Percentiles rank a stretch among this genome's conserved stretches.
These are phyloP conservation scores for Trametes versicolor DNA, from an alignment of 1,284 basidiomycete genomes.

Conservation along the genomic window DNA sequence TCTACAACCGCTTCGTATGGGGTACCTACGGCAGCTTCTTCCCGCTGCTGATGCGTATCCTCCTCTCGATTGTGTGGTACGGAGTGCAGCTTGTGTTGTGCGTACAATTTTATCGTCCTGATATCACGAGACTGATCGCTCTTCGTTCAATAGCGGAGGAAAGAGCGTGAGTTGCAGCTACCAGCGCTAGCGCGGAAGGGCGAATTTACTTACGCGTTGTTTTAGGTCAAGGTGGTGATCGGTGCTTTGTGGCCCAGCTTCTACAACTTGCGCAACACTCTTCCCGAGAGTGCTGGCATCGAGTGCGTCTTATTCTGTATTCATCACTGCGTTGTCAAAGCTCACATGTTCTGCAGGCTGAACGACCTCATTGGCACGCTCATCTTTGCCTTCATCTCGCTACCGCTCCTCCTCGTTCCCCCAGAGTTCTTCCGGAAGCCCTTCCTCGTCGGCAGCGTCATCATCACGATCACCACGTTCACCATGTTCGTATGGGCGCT, in stretches of 20 bases:
- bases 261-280: conserved; percentile 27
- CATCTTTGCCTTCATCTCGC: conserved; percentile 29
- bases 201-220: not conserved
- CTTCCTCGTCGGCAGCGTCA: conserved; percentile 35
- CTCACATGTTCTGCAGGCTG: not conserved
- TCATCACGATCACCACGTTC: conserved; percentile 34
- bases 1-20: conserved; percentile 36
- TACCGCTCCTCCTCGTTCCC: conserved; percentile 33
- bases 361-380: conserved; percentile 33
- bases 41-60: conserved; percentile 37
- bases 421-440: conserved; percentile 33
- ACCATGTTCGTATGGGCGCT: conserved; percentile 37
- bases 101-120: conserved; percentile 1
- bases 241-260: conserved; percentile 33
- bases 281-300: conserved; percentile 26
- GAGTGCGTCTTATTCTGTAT: conserved; percentile 14
- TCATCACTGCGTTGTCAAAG: not conserved
- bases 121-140: not conserved
- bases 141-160: conserved; percentile 16
- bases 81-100: conserved; percentile 35
- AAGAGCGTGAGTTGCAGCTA: conserved; percentile 21
- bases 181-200: too few species aligned
- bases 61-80: conserved; percentile 38
- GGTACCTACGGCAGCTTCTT: conserved; percentile 38
- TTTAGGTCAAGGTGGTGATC: conserved; percentile 32